Evolutionary conservation across 2,329 filamentous ascomycete genomes (phyloP), one percentile per base, ranked within the genome.

Genomic region (Pseudogymnoascus sp.): DNA sequence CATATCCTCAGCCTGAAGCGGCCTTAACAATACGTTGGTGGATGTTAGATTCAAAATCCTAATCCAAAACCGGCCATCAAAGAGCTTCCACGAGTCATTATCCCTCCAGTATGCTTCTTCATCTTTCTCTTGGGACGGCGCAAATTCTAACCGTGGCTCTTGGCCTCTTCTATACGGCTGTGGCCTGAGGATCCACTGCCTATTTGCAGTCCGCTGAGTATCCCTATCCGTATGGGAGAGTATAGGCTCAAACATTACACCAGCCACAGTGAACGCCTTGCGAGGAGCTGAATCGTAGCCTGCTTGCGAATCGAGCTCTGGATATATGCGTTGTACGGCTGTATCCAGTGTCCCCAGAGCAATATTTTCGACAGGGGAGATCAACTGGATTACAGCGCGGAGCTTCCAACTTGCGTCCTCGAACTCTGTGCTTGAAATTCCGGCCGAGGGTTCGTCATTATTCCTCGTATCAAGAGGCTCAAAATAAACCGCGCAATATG

Each of bases 51-150:
- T 70, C 55, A 63, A 39, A 12, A 84, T 62, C 13, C 79, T 76
- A 13, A 87, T 72, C 85, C 85, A 88, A 72, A 80, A 88, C 2
- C 85, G 81, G 0, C 83, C 81, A 70, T 88, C 85, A 74, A 80
- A 88, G 3, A 61, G 65, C 4, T 51, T 59, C 70, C 71, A 74
- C 2, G 67, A 58, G 3, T 55, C 29, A 17, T 59, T 39, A 41
- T n/a, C 6, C 39, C 65, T 62, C 64, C 67, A 66, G 4, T 44
- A 38, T 4, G 29, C 7, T 13, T 61, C 33, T 25, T 55, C 51
- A 25, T 33, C 61, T 55, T 21, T 31, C 48, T 35, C 31, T 31
- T 60, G 55, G 0, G 79, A 80, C 2, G 77, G 74, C 55, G 78
- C 77, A 27, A 77, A 75, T 13, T 84, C 73, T 55, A 77, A 74